Evolutionary conservation across 495 filamentous ascomycete genomes (phyloP).

Genomic region (Staphylotrichum longicolle): DNA sequence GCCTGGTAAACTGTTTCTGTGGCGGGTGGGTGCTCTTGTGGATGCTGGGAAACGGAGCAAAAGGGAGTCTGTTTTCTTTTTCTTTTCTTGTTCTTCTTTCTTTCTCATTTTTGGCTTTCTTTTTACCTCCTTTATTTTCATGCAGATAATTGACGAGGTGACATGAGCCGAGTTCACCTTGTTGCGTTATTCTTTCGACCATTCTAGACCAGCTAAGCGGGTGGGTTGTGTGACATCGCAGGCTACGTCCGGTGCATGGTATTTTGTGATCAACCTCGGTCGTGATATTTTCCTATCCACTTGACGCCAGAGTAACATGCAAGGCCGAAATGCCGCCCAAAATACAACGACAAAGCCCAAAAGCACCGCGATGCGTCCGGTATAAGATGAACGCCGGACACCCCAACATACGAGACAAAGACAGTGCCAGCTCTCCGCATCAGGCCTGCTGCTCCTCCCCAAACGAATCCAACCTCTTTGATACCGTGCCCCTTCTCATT

Average conservation of each 20-base stretch:
- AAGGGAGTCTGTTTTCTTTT: slow-evolving; percentile 21
- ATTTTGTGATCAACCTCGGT: background rate
- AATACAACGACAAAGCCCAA: slow-evolving; percentile 6
- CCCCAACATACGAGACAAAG: slow-evolving; percentile 2
- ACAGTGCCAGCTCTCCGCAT: background rate
- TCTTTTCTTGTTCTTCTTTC: slow-evolving; percentile 11
- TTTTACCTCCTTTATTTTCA: slow-evolving; percentile 2
- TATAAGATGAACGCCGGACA: slow-evolving; percentile 13
- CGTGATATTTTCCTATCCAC: slow-evolving; percentile 23
- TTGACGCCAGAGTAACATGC: slow-evolving; percentile 12
- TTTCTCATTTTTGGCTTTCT: slow-evolving; percentile 1
- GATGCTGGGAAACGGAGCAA: slow-evolving; percentile 19
- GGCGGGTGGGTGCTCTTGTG: slow-evolving; percentile 10
- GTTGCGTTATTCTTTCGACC: too few relatives aligned
- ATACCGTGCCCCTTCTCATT: slow-evolving; percentile 5
- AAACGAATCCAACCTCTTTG: background rate
- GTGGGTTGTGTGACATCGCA: too few relatives aligned
- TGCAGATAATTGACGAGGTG: slow-evolving; percentile 15
- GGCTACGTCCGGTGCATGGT: too few relatives aligned
- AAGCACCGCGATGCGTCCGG: slow-evolving; percentile 12
- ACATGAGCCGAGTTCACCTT: too few relatives aligned
- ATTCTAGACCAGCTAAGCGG: too few relatives aligned
- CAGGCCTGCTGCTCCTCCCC: background rate
- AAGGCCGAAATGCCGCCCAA: slow-evolving; percentile 9
- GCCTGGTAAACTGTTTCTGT: background rate